phyloP scores from a whole-genome alignment of 2,329 filamentous ascomycete species.

The Fonsecaea nubica region DNA sequence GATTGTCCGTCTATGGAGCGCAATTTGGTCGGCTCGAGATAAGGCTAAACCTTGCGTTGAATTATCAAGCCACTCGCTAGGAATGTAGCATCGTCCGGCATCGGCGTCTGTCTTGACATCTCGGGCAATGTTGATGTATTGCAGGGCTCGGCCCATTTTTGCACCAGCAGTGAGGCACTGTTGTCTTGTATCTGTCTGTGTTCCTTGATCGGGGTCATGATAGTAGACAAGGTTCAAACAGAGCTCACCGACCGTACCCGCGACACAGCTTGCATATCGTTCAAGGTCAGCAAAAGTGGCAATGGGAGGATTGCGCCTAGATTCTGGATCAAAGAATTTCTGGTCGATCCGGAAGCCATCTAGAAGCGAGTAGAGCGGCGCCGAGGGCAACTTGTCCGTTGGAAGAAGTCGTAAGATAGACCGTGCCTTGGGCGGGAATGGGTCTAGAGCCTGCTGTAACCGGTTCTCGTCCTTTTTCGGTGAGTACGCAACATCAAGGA shows the following conservation, averaged over 20 bases:
- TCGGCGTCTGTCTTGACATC: slow-evolving; percentile 72
- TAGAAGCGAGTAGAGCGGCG: slow-evolving; percentile 69
- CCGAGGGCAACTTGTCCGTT: slow-evolving; percentile 59
- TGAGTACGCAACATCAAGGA: slow-evolving; percentile 60
- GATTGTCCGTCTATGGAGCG: slow-evolving; percentile 58
- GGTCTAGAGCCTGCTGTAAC: slow-evolving; percentile 42
- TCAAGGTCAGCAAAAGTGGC: slow-evolving; percentile 64
- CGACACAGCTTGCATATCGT: slow-evolving; percentile 70
- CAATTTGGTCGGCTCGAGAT: slow-evolving; percentile 36
- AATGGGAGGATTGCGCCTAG: slow-evolving; percentile 60
- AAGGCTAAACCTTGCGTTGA: slow-evolving; percentile 51
- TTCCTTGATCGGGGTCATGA: slow-evolving; percentile 50
- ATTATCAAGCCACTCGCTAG: slow-evolving; percentile 67
- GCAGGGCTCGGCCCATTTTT: slow-evolving; percentile 75
- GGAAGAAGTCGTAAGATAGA: slow-evolving; percentile 68
- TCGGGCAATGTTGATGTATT: slow-evolving; percentile 78
- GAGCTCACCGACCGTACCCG: slow-evolving; percentile 73
- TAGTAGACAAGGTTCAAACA: slow-evolving; percentile 71
- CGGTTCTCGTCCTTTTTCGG: slow-evolving; percentile 45
- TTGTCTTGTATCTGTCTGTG: slow-evolving; percentile 40
- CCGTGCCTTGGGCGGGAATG: slow-evolving; percentile 60
- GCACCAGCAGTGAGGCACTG: slow-evolving; percentile 63
- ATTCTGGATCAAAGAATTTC: slow-evolving; percentile 53
- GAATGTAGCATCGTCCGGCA: slow-evolving; percentile 72
- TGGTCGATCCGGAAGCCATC: slow-evolving; percentile 74